Base-by-base conservation (phyloP, 148 eudicot species). In the Cornus suecica region DNA sequence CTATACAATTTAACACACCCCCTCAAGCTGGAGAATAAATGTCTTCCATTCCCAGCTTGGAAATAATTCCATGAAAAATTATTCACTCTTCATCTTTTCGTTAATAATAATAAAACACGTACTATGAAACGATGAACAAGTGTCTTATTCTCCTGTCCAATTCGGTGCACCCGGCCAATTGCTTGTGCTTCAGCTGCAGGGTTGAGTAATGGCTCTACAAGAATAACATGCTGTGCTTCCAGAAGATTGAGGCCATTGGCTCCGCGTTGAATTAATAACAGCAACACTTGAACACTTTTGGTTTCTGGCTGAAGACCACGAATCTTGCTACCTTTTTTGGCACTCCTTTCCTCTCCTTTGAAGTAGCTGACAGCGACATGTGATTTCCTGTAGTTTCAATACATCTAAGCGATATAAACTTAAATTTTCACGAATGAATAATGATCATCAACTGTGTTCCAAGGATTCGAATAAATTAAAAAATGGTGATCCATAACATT, bases 101-200 rank as follows among this genome's bases (percentile, higher is more conserved):
- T n/a, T n/a, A n/a, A n/a, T n/a, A n/a, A n/a, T n/a, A n/a, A n/a
- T n/a, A 52, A 34, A 67, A 54, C 58, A 88, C 88, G 1, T 84
- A 94, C 99, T 62, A 94, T 76, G 80, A 94, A 94, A 27, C 97
- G 94, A 81, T 94, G 99, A 72, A 94, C 91, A 29, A 87, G 85
- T 2, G 99, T 94, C 74, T 86, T 87, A 24, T 82, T 85, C 56
- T 87, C 78, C 83, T 94, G 99, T 67, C 99, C 99, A 73, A 94
- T 83, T 18, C 99, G 92, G 70, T 94, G 99, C 56, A 92, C 97
- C 79, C 99, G 81, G 76, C 99, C 88, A 51, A 94, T 90, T 31
- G 99, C 99, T 81, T 94, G 99, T 70, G 97, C 97, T 87, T 94
- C 99, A 66, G 89, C 97, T 73, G 94, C 99, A 37, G 99, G 99